Evolutionary conservation across 2,329 filamentous ascomycete genomes (phyloP), one percentile per base, ranked within the genome.

Genomic region (Scopulariopsis brevicaulis): DNA sequence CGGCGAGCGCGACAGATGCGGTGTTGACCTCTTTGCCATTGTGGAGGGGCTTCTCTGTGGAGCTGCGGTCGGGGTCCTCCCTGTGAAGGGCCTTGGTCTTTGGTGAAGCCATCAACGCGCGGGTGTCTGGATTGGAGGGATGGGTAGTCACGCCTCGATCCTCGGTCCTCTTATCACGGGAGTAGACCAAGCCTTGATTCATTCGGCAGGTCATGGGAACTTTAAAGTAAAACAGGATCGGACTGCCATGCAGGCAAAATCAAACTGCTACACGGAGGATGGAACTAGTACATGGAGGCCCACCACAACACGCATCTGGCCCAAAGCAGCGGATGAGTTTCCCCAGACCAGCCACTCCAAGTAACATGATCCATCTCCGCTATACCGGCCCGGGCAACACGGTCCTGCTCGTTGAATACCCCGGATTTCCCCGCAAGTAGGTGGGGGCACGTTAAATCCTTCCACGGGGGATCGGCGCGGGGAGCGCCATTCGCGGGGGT

Each of bases 1-100:
- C 71, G 6, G 73, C 74, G 10, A 77, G 68, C 60, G 76, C 73
- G 1, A 74, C 69, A n/a, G 67, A 68, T 5, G 64, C 62, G 48
- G 53, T 54, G 37, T 40, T 40, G 12, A 40, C 12, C 37, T 40
- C 37, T 12, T 40, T 40, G 37, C 37, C 37, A 3, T 18, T 18
- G 12, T 40, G n/a, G n/a, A n/a, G 37, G 37, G 14, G 37, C 37
- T 40, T 40, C 37, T 40, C 37, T 12, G 18, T 40, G 4, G 37
- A 40, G 37, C 18, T 18, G 4, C 37, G 37, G 37, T 11, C 12
- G 12, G 18, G 12, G 12, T 40, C 37, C 12, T 40, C 37, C 37
- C 37, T 40, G 12, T 12, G 14, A 18, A 18, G 37, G 37, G 14
- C 12, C 11, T 40, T 18, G 18, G 18, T 18, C 37, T 40, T 40